Evolutionary conservation across 2,329 filamentous ascomycete genomes (phyloP).

Genomic region (Rutstroemia sydowiana): DNA sequence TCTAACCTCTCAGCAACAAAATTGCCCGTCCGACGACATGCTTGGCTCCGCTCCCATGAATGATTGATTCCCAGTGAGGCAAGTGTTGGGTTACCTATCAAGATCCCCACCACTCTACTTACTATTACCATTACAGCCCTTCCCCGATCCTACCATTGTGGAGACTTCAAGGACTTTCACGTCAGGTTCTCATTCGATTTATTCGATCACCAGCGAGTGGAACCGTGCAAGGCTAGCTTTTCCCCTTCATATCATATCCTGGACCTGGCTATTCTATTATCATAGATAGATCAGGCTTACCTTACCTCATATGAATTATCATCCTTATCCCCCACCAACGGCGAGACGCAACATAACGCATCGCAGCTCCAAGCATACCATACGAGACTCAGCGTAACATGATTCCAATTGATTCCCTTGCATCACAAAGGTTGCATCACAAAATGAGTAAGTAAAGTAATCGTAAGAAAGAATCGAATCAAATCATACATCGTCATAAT

Average conservation of each 20-base stretch:
- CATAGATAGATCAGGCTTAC: neutral
- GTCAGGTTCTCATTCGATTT: too few relatives aligned
- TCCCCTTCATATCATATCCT: slow-evolving; percentile 5
- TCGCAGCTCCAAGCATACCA: neutral
- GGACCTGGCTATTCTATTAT: neutral
- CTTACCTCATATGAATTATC: slow-evolving; percentile 4
- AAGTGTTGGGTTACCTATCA: neutral
- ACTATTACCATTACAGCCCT: neutral
- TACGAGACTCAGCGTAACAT: slow-evolving; percentile 6
- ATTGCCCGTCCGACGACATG: slow-evolving; percentile 4
- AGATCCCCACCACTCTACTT: neutral
- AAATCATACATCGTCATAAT: neutral
- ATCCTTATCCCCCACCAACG: slow-evolving; percentile 1
- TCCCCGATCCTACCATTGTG: neutral
- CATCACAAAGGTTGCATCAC: neutral
- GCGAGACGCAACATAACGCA: too few relatives aligned
- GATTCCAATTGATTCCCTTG: slow-evolving; percentile 2
- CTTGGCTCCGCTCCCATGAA: slow-evolving; percentile 8
- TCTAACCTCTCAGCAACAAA: neutral
- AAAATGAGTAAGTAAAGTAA: too few relatives aligned
- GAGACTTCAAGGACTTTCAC: neutral
- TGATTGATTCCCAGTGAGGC: slow-evolving; percentile 1
- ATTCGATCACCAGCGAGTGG: too few relatives aligned
- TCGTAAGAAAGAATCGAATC: neutral
- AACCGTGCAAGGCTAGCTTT: too few relatives aligned